Evolutionary conservation across 2,329 filamentous ascomycete species (phyloP), one percentile per base, ranked within the genome.

Genomic region (Fusarium sp.): DNA sequence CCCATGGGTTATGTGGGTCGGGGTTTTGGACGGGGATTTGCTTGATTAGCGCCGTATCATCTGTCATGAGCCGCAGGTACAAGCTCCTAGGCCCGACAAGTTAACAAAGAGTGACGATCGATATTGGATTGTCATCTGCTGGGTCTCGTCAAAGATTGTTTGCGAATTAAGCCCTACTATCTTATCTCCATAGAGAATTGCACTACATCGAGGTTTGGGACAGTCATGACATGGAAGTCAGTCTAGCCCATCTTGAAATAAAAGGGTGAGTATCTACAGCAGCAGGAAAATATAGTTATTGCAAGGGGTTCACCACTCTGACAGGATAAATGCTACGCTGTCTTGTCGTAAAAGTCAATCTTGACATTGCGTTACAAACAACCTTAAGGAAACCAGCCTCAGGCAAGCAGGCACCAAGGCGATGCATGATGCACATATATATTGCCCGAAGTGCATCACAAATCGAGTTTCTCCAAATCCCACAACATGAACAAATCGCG

Each of bases 41-140:
- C 61, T 53, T 53, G 13, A 10, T 44, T 65, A 64, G 61, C 56
- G 61, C 53, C 56, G 31, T 17, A 47, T 57, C 29, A n/a, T 25
- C 49, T 54, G 47, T 38, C 57, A 52, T 38, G 23, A 32, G 49
- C 38, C 47, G 46, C 46, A 61, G 56, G 56, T 60, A 54, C 56
- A 54, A 43, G 53, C 50, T 48, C 13, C 43, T 21, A 39, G 27
- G 27, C 39, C 44, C 29, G 41, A 41, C 37, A 31, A 15, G 45
- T 57, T 39, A 25, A 36, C 38, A 8, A 13, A 47, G 19, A 46
- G 36, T 29, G 33, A 41, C 37, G 48, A 60, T 54, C 56, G 38
- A 17, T 33, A 17, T 33, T 15, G 36, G 8, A 17, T 5, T 36
- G 9, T 9, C 27, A 36, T 10, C 19, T 36, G 11, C n/a, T 11